Evolutionary conservation across 345 rosid genomes (phyloP).

Genomic region (Geranium rotundifolium): DNA sequence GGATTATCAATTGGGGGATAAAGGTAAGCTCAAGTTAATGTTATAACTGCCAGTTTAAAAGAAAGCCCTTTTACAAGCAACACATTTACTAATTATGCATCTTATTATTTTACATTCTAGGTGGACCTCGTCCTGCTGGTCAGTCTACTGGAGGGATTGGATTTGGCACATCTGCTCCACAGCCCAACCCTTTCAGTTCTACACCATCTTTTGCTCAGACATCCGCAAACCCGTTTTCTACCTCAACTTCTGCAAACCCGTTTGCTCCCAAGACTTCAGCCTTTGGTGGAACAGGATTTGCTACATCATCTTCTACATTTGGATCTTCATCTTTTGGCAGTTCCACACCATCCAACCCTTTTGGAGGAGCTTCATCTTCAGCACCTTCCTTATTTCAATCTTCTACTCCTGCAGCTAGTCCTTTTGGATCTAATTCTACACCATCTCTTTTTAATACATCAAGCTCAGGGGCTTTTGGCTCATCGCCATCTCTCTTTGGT

Average conservation of each 20-base stretch:
- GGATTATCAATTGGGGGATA: constrained; percentile 29
- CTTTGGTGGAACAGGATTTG: constrained; percentile 29
- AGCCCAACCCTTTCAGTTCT: constrained; percentile 37
- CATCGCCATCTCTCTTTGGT: constrained; percentile 51
- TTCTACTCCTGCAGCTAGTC: constrained; percentile 21
- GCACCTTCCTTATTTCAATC: constrained; percentile 25
- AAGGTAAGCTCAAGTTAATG: constrained; percentile 23
- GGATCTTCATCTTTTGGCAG: constrained; percentile 23
- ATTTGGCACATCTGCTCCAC: constrained; percentile 24
- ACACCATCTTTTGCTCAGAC: constrained; percentile 31
- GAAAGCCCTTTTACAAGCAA: background rate
- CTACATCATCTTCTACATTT: constrained; percentile 24
- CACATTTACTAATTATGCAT: background rate
- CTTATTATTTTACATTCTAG: constrained; percentile 8
- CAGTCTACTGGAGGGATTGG: constrained; percentile 7
- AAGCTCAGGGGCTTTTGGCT: constrained; percentile 40
- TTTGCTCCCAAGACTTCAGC: constrained; percentile 38
- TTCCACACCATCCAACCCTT: constrained; percentile 37
- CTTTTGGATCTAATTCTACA: constrained; percentile 35
- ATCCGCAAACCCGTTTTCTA: constrained; percentile 41
- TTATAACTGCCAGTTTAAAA: background rate
- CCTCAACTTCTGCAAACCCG: constrained; percentile 32
- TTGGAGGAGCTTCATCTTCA: constrained; percentile 29
- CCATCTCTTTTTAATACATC: constrained; percentile 37
- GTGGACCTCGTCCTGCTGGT: constrained; percentile 20